phyloP scores from a whole-genome alignment of 768 basidiomycete genomes.

The Tylopilus sp. region DNA sequence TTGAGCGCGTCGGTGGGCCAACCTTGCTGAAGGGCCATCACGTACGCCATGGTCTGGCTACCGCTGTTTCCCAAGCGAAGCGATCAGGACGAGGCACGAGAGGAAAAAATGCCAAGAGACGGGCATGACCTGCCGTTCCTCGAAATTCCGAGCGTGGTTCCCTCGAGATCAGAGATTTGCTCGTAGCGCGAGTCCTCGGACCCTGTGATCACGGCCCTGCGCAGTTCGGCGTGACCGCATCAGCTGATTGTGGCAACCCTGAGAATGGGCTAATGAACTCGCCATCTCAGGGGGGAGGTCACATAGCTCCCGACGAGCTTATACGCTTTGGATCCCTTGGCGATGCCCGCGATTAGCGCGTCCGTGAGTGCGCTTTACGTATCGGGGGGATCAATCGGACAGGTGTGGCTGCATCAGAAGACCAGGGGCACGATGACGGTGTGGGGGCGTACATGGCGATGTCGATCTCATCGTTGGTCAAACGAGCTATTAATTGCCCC shows the following conservation, averaged over 20 bases:
- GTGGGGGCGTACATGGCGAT: slow-evolving; percentile 62
- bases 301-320: slow-evolving; percentile 93
- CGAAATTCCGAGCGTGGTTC: slow-evolving; percentile 85
- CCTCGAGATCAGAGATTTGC: slow-evolving; percentile 69
- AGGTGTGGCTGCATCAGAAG: neutral
- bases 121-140: slow-evolving; percentile 67
- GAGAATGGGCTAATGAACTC: slow-evolving; percentile 11
- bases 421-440: neutral
- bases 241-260: neutral
- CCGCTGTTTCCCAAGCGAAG: slow-evolving; percentile 45
- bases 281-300: slow-evolving; percentile 86
- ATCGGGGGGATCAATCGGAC: no score
- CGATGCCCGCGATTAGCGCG: slow-evolving; percentile 86
- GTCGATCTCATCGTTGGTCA: slow-evolving; percentile 76
- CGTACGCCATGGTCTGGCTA: slow-evolving; percentile 93
- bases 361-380: slow-evolving; percentile 80
- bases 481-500: slow-evolving; percentile 74
- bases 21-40: slow-evolving; percentile 86
- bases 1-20: slow-evolving; percentile 65
- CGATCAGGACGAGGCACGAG: neutral
- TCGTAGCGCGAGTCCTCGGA: slow-evolving; percentile 61
- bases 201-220: slow-evolving; percentile 92
- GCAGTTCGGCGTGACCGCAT: neutral
- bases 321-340: slow-evolving; percentile 83
- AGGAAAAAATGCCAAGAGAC: neutral